Evolutionary conservation across 2,329 filamentous ascomycete genomes (phyloP).

Genomic region (Claviceps paspali): DNA sequence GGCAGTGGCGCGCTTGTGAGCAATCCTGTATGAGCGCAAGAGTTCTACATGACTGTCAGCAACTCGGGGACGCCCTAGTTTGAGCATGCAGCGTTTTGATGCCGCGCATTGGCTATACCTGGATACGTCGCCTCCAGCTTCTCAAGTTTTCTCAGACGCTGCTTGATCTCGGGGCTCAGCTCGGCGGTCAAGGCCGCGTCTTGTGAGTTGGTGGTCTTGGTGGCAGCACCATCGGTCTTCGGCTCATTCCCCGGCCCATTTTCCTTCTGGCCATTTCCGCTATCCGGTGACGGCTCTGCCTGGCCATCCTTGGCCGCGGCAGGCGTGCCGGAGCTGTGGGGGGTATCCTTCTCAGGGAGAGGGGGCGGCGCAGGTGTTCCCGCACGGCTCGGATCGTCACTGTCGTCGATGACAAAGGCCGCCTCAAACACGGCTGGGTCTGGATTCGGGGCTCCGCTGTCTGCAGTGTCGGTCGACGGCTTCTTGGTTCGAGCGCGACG

Average conservation of each 20-base stretch:
- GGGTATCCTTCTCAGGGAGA: slow-evolving; percentile 20
- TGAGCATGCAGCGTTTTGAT: too few species aligned
- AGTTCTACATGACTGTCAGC: slow-evolving; percentile 43
- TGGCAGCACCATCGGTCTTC: slow-evolving; percentile 4
- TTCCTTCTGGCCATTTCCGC: slow-evolving; percentile 10
- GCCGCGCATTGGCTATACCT: too few species aligned
- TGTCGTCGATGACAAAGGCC: slow-evolving; percentile 75
- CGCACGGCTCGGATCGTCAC: slow-evolving; percentile 50
- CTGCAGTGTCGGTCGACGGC: slow-evolving; percentile 18
- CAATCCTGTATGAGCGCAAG: slow-evolving; percentile 78
- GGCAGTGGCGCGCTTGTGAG: slow-evolving; percentile 69
- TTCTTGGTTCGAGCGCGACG: slow-evolving; percentile 26
- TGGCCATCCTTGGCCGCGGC: slow-evolving; percentile 7
- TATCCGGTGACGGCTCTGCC: slow-evolving; percentile 11
- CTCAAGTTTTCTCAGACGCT: slow-evolving; percentile 71
- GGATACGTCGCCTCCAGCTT: slow-evolving; percentile 80
- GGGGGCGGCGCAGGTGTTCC: slow-evolving; percentile 37
- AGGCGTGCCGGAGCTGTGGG: slow-evolving; percentile 8
- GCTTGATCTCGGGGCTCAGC: slow-evolving; percentile 57
- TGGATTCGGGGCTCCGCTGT: slow-evolving; percentile 35
- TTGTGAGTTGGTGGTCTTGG: neutral
- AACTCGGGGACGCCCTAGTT: neutral
- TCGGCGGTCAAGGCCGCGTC: slow-evolving; percentile 27
- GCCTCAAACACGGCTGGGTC: slow-evolving; percentile 81
- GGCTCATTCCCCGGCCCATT: slow-evolving; percentile 8